Evolutionary conservation across 305 asterid species (phyloP).

Genomic region (Galium porrigens): DNA sequence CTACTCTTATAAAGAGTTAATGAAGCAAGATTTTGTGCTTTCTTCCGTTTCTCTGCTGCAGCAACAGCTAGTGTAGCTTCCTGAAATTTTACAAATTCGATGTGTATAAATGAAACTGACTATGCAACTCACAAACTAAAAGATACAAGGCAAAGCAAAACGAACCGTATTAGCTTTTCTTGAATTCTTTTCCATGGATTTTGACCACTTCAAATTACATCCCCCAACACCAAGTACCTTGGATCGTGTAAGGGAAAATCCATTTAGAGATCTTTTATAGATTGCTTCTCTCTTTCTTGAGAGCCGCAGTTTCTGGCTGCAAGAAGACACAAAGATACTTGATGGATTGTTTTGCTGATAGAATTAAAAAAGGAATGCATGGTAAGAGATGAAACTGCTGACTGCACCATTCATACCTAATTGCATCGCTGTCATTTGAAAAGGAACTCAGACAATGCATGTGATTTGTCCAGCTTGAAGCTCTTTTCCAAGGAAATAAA

Average conservation of each 20-base stretch:
- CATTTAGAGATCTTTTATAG: slow-evolving; percentile 67
- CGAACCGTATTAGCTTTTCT: slow-evolving; percentile 71
- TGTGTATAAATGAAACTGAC: neutral
- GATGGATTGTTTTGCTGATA: neutral
- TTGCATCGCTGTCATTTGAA: slow-evolving; percentile 25
- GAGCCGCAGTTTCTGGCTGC: slow-evolving; percentile 53
- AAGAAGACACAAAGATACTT: slow-evolving; percentile 1
- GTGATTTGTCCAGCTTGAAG: slow-evolving; percentile 43
- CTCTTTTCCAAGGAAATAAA: slow-evolving; percentile 56
- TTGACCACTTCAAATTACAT: slow-evolving; percentile 86
- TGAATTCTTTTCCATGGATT: slow-evolving; percentile 71
- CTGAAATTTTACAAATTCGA: slow-evolving; percentile 27
- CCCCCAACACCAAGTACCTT: slow-evolving; percentile 70
- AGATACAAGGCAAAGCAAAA: slow-evolving; percentile 16
- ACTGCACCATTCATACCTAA: slow-evolving; percentile 35
- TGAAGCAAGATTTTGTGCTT: slow-evolving; percentile 37
- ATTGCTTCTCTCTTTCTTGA: slow-evolving; percentile 71
- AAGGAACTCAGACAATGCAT: slow-evolving; percentile 29
- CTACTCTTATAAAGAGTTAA: slow-evolving; percentile 36
- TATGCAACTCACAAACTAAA: slow-evolving; percentile 6
- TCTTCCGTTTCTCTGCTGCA: slow-evolving; percentile 52
- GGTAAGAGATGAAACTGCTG: slow-evolving; percentile 10
- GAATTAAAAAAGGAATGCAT: slow-evolving; percentile 13
- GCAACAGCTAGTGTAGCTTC: slow-evolving; percentile 74
- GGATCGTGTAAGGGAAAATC: slow-evolving; percentile 72